Conservation (phyloP, 1,139 yeast species). For the Kodamaea ohmeri region DNA sequence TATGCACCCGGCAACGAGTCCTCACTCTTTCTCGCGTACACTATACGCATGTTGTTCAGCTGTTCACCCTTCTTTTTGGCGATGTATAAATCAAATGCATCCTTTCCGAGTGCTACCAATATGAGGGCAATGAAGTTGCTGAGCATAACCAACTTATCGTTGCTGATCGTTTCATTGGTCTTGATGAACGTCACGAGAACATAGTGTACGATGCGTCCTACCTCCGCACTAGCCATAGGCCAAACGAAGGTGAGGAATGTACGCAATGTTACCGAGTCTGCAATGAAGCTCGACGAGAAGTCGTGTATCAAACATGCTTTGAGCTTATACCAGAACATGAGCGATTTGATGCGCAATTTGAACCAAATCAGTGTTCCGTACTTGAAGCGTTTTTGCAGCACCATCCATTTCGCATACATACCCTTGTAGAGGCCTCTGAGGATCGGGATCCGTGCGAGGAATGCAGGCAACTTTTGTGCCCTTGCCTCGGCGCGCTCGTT, state of each 20-base stretch:
- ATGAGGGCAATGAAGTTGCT: conserved; percentile 46
- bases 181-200: conserved; percentile 12
- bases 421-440: conserved; percentile 3
- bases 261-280: conserved; percentile 27
- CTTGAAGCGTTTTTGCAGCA: neutral
- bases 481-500: conserved; percentile 6
- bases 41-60: conserved; percentile 15
- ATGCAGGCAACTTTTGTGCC: conserved; percentile 3
- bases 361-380: neutral
- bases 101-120: conserved; percentile 38
- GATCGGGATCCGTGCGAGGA: conserved; percentile 4
- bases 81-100: conserved; percentile 32
- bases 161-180: conserved; percentile 21
- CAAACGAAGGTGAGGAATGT: conserved; percentile 36
- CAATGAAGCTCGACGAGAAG: conserved; percentile 29
- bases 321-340: conserved; percentile 21
- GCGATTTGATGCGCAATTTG: neutral
- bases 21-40: neutral
- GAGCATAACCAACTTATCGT: conserved; percentile 41
- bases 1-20: too few relatives aligned
- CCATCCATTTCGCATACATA: neutral
- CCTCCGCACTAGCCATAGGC: conserved; percentile 40
- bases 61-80: conserved; percentile 26
- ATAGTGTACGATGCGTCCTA: conserved; percentile 27
- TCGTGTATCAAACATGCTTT: conserved; percentile 38